Evolutionary conservation across 192 early-diverging fungal species (phyloP).

Genomic region (Funneliformis geosporum): DNA sequence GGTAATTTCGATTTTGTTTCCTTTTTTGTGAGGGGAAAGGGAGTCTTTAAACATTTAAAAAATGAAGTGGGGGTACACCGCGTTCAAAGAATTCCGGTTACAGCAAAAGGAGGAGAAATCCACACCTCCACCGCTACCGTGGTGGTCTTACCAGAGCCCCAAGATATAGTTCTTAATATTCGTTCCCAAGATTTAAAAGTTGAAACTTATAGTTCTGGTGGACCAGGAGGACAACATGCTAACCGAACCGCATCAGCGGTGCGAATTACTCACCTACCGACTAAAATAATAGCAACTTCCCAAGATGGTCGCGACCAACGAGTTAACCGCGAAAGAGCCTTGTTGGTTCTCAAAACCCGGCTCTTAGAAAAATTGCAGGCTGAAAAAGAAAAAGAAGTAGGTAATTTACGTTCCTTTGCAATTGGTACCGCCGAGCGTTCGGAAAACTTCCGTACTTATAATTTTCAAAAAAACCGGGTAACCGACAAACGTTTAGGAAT

Average conservation of each 20-base stretch:
- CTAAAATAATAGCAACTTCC: conserved; percentile 10
- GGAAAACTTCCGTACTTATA: too few species aligned
- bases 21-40: too few species aligned
- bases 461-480: too few species aligned
- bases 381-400: too few species aligned
- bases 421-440: too few species aligned
- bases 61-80: conserved; percentile 24
- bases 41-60: conserved; percentile 10
- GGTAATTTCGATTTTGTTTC: too few species aligned
- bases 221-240: conserved; percentile 14
- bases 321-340: conserved; percentile 11
- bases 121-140: conserved; percentile 25
- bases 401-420: too few species aligned
- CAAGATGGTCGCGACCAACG: conserved; percentile 15
- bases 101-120: neutral
- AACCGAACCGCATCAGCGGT: conserved; percentile 11
- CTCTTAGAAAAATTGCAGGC: conserved; percentile 25
- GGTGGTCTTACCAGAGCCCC: conserved; percentile 5
- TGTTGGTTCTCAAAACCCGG: conserved; percentile 7
- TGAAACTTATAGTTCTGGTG: conserved; percentile 10
- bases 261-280: conserved; percentile 12
- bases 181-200: conserved; percentile 19
- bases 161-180: conserved; percentile 12
- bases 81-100: conserved; percentile 5
- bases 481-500: too few species aligned